Conservation (phyloP, 345 rosid species). For the Rhizophora mangle region DNA sequence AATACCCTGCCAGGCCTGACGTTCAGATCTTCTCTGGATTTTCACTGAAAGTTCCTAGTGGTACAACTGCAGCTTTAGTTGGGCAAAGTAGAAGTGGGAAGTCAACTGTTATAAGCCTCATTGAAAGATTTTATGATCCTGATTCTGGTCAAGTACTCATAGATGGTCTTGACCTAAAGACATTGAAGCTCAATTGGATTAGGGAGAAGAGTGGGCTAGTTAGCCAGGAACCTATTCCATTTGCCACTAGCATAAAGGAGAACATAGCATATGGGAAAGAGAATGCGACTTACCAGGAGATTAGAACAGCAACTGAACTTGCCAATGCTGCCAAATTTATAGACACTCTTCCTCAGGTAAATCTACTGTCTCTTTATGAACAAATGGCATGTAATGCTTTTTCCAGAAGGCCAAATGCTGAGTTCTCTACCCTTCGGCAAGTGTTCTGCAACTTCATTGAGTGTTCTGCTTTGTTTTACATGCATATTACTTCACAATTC, state of each 20-base stretch:
- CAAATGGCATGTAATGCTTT: not conserved
- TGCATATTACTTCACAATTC: too few relatives aligned
- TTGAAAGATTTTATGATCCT: slow-evolving; percentile 75
- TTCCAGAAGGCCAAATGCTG: too few relatives aligned
- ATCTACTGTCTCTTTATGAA: not conserved
- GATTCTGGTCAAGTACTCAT: slow-evolving; percentile 59
- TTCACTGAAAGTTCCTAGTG: slow-evolving; percentile 48
- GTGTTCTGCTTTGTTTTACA: too few relatives aligned
- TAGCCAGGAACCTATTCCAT: slow-evolving; percentile 63
- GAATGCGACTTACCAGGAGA: slow-evolving; percentile 48
- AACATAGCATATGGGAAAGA: slow-evolving; percentile 69
- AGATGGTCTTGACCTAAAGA: slow-evolving; percentile 50
- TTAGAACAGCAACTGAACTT: slow-evolving; percentile 49
- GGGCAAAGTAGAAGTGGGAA: slow-evolving; percentile 82
- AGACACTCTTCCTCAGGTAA: slow-evolving; percentile 59
- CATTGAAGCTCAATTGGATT: slow-evolving; percentile 54
- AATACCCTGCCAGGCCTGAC: slow-evolving; percentile 73
- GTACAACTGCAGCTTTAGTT: slow-evolving; percentile 58
- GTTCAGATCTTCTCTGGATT: slow-evolving; percentile 62
- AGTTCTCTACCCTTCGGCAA: too few relatives aligned
- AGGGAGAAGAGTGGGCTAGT: slow-evolving; percentile 61
- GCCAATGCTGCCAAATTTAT: slow-evolving; percentile 68
- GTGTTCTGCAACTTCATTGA: too few relatives aligned
- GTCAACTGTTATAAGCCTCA: slow-evolving; percentile 64
- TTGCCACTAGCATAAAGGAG: slow-evolving; percentile 51